Conservation (phyloP, 2,329 filamentous ascomycete genomes). For the Phoma sp. region DNA sequence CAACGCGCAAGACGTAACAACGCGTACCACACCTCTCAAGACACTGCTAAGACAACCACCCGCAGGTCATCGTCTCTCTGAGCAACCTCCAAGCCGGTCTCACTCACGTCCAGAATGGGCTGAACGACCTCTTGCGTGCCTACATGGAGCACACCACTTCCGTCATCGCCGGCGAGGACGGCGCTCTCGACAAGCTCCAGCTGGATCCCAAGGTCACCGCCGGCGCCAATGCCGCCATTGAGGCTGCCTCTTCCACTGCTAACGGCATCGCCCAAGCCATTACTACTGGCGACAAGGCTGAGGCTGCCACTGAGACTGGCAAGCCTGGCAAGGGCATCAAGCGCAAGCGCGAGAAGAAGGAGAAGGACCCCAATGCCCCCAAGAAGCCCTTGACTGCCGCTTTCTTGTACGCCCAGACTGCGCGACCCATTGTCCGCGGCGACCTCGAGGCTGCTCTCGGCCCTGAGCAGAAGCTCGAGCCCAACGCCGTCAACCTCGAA, state of each 20-base stretch:
- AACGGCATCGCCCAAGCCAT: conserved; percentile 32
- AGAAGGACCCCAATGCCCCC: conserved; percentile 84
- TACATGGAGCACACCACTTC: conserved; percentile 90
- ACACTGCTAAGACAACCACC: conserved; percentile 15
- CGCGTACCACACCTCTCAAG: neutral
- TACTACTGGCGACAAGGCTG: conserved; percentile 19
- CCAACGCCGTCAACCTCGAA: conserved; percentile 87
- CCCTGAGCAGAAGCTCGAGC: conserved; percentile 75
- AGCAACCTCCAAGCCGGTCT: conserved; percentile 73
- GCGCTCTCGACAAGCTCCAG: conserved; percentile 50
- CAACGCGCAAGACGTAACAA: conserved; percentile 14
- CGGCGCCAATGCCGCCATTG: conserved; percentile 37
- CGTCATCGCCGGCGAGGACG: conserved; percentile 62
- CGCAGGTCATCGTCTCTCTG: conserved; percentile 77
- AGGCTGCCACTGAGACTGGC: conserved; percentile 24
- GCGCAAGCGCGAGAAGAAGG: conserved; percentile 86
- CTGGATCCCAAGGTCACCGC: conserved; percentile 55
- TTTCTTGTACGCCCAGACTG: conserved; percentile 92
- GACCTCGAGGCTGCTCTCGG: conserved; percentile 59
- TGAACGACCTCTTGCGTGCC: conserved; percentile 80
- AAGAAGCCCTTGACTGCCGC: conserved; percentile 94
- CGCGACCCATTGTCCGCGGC: conserved; percentile 79
- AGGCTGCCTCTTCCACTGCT: conserved; percentile 34
- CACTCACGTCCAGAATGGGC: conserved; percentile 57
- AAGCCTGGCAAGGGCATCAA: conserved; percentile 52